A percentile compares a stretch with the other conserved stretches of the same genome.
phyloP scores from a whole-genome alignment of 345 rosid genomes.

The Eutrema japonicum region DNA sequence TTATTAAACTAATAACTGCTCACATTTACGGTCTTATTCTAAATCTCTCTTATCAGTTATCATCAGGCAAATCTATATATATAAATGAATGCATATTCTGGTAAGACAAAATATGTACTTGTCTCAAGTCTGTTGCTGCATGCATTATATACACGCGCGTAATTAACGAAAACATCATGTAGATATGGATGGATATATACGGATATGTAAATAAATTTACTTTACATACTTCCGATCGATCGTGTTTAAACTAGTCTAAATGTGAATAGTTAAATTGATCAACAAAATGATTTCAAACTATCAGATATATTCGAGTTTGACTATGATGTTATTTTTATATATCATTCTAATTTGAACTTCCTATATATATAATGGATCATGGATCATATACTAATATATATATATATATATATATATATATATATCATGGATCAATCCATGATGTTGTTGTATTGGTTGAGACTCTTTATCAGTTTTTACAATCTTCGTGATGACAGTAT shows the following conservation, averaged over 20 bases:
- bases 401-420: background rate
- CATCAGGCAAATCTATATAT: background rate
- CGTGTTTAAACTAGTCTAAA: conserved; percentile 2
- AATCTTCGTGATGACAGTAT: conserved; percentile 8
- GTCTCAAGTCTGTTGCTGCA: conserved; percentile 24
- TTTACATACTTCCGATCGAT: conserved; percentile 24
- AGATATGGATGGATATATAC: background rate
- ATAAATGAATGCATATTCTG: background rate
- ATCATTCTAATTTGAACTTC: background rate
- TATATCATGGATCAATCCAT: background rate
- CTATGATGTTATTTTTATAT: background rate
- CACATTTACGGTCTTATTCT: conserved; percentile 19
- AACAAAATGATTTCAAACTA: background rate
- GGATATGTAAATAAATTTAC: background rate
- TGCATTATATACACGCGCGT: background rate
- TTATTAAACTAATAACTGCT: background rate
- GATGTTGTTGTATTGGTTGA: background rate
- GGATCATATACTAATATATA: background rate
- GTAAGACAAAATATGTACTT: conserved; percentile 1
- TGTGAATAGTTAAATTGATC: background rate
- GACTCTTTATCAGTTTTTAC: conserved; percentile 5
- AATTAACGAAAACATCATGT: conserved; percentile 10
- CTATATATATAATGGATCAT: background rate
- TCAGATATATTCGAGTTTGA: background rate
- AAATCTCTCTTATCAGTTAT: background rate